Base-by-base conservation (phyloP, 2,329 filamentous ascomycete genomes). In the Gliomastix tumulicola region DNA sequence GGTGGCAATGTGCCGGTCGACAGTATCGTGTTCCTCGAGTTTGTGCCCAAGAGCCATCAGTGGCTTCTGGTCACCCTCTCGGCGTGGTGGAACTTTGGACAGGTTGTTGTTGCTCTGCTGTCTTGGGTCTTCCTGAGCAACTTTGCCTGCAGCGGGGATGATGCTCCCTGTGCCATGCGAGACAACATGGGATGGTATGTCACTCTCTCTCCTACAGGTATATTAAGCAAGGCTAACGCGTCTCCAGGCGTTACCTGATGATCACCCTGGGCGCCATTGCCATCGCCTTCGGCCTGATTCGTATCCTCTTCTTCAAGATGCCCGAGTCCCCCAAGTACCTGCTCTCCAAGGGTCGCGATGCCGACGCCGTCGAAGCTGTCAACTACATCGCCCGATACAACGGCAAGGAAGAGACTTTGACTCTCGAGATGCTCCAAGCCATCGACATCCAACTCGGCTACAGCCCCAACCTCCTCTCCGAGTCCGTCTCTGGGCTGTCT, bases 1-100 rank as follows among this genome's bases (percentile, higher is more conserved):
- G 63, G 63, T 9, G 67, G 67, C 0, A 70, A 70, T 17, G 54
- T 68, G 2, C 63, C 65, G 1, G 63, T 71, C 2, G 67, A 71
- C 44, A 65, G 60, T 34, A 63, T 62, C 36, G 59, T 71, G n/a
- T 69, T 69, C 41, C 45, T 70, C 6, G 67, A 71, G 40, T 69
- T 68, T 41, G 52, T 69, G 1, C 66, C 65, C 0, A 54, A 56
- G 30, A 58, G 48, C 5, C 57, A 66, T 15, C 65, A 68, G 45
- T 69, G 59, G 52, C 49, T 69, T 13, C 52, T 70, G 4, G 54
- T 55, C 1, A 60, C 53, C 1, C 43, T 67, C 2, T 65, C 63
- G 2, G 59, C 53, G 0, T 65, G 66, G 53, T 72, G 68, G 68
- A 65, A 66, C 4, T 41, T 72, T 25, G 69, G 68, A 1, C 67